Percentiles rank a stretch among this genome's conserved stretches.
phyloP scores from a whole-genome alignment of 208 protist genomes.

The Phytomonas sp. region DNA sequence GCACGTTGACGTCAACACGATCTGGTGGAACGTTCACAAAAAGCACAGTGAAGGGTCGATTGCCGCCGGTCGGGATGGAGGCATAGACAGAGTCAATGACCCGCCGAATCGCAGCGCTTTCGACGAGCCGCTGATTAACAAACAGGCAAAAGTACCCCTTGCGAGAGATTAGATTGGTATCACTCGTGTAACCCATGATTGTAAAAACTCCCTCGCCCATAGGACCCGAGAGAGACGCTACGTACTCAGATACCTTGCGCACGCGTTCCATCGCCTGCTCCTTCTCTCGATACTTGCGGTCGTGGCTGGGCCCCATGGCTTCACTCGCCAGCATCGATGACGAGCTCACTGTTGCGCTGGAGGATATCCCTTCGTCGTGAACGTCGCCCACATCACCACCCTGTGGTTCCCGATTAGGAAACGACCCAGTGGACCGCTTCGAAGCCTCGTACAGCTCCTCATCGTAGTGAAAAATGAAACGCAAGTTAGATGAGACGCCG shows the following conservation, averaged over 20 bases:
- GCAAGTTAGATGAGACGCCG: slow-evolving; percentile 42
- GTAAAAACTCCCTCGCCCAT: slow-evolving; percentile 46
- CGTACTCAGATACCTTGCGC: not conserved
- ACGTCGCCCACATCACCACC: not conserved
- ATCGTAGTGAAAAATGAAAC: slow-evolving; percentile 18
- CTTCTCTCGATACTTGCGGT: not conserved
- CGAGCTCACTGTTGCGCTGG: not conserved
- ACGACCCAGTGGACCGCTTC: not conserved
- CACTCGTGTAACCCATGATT: slow-evolving; percentile 73
- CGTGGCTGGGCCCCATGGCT: not conserved
- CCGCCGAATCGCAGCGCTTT: slow-evolving; percentile 69
- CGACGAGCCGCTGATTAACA: slow-evolving; percentile 82
- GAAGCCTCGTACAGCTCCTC: slow-evolving; percentile 4
- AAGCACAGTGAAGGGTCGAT: slow-evolving; percentile 93
- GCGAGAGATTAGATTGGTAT: slow-evolving; percentile 36
- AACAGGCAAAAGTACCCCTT: slow-evolving; percentile 71
- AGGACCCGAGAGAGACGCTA: slow-evolving; percentile 19
- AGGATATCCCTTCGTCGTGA: not conserved
- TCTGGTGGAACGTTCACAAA: slow-evolving; percentile 84
- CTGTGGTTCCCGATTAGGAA: not conserved
- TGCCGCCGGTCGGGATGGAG: slow-evolving; percentile 76
- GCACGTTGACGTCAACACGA: slow-evolving; percentile 98
- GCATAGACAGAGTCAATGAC: slow-evolving; percentile 89
- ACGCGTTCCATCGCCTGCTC: not conserved
- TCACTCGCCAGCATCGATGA: not conserved